Conservation (phyloP, 2,329 filamentous ascomycete species). For the Aureobasidium sp. region DNA sequence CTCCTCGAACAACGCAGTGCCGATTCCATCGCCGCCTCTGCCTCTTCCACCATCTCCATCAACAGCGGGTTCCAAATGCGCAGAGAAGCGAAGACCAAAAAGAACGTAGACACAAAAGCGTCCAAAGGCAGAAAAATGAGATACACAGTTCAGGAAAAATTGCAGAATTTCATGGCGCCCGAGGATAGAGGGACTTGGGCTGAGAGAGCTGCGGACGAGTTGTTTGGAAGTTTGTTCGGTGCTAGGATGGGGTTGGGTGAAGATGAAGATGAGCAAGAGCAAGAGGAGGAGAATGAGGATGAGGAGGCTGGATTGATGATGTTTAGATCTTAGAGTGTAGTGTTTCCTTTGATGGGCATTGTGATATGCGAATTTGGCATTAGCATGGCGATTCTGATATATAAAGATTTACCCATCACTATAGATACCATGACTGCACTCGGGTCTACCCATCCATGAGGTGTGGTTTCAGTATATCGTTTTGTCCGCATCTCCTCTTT, state of each 20-base stretch:
- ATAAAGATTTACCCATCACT: too few species aligned
- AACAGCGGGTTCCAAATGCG: conserved; percentile 34
- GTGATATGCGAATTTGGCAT: too few species aligned
- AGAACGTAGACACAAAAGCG: conserved; percentile 83
- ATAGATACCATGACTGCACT: too few species aligned
- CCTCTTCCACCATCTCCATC: conserved; percentile 29
- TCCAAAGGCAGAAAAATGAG: conserved; percentile 92
- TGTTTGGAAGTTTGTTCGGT: conserved; percentile 44
- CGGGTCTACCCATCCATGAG: too few species aligned
- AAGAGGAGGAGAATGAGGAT: conserved; percentile 21
- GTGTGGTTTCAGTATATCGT: too few species aligned
- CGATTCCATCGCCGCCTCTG: conserved; percentile 32
- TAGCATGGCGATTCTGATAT: too few species aligned
- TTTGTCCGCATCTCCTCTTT: too few species aligned
- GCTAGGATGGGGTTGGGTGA: conserved; percentile 36
- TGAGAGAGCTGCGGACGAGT: conserved; percentile 62
- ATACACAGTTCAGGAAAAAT: conserved; percentile 91
- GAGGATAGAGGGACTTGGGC: conserved; percentile 78
- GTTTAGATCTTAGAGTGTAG: conserved; percentile 17
- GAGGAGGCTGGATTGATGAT: conserved; percentile 23
- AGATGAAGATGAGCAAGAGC: conserved; percentile 27
- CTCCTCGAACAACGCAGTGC: conserved; percentile 81
- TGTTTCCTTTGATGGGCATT: too few species aligned
- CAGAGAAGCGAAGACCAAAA: conserved; percentile 74
- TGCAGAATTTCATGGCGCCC: conserved; percentile 96